These are phyloP conservation scores for Colletotrichum eremochloae DNA, from an alignment of 2,329 filamentous ascomycete species.

Conservation along the genomic window DNA sequence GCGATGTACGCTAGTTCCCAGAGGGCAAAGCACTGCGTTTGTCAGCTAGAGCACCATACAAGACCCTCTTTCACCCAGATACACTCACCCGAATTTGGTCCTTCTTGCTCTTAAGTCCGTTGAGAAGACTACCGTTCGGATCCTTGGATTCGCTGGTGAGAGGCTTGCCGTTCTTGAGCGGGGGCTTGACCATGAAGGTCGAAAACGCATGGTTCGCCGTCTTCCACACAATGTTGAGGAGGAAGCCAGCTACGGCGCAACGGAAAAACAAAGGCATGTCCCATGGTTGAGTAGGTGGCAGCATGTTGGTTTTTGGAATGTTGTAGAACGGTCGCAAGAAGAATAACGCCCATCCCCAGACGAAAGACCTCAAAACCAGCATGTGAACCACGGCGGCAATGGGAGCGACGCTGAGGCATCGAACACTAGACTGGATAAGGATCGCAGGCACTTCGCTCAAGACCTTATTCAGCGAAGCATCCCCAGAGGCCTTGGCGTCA, in stretches of 20 bases:
- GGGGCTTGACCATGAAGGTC: slow-evolving; percentile 82
- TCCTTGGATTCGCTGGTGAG: slow-evolving; percentile 89
- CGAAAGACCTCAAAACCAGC: slow-evolving; percentile 69
- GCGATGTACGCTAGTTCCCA: slow-evolving; percentile 91
- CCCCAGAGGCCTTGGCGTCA: slow-evolving; percentile 31
- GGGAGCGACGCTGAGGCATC: slow-evolving; percentile 56
- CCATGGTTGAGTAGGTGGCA: slow-evolving; percentile 69
- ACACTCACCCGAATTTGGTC: slow-evolving; percentile 75
- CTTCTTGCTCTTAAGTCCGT: slow-evolving; percentile 87
- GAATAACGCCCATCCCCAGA: slow-evolving; percentile 78
- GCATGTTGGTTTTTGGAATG: slow-evolving; percentile 78
- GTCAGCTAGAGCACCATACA: slow-evolving; percentile 11
- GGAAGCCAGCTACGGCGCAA: slow-evolving; percentile 71
- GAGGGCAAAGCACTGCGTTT: slow-evolving; percentile 75
- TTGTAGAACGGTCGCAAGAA: slow-evolving; percentile 81
- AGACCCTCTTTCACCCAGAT: neutral
- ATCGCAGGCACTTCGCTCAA: slow-evolving; percentile 56
- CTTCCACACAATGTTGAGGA: slow-evolving; percentile 82
- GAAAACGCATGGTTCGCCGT: slow-evolving; percentile 83
- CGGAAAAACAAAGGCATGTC: slow-evolving; percentile 68
- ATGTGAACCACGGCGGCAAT: slow-evolving; percentile 72
- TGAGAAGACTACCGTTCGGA: slow-evolving; percentile 89
- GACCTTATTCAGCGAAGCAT: slow-evolving; percentile 50
- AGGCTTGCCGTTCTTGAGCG: slow-evolving; percentile 86
- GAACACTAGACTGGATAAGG: slow-evolving; percentile 54